Evolutionary conservation across 176 grass and related monocot species (phyloP).

Genomic region (Cocos nucifera): DNA sequence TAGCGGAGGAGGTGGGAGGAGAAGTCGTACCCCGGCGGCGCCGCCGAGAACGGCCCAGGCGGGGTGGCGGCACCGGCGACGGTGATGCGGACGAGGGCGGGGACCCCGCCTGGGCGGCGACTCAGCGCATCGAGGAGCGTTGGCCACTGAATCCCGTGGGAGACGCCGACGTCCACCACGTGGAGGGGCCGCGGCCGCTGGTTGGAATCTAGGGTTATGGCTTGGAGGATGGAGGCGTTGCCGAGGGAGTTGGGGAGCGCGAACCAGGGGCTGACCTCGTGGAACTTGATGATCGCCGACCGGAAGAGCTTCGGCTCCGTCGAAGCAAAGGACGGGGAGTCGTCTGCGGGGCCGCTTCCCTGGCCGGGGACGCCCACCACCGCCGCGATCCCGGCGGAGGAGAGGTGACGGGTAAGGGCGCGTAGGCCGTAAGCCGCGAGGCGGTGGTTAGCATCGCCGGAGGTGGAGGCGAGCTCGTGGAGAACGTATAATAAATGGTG

Average conservation of each 20-base stretch:
- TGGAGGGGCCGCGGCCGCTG: conserved; percentile 33
- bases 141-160: conserved; percentile 97
- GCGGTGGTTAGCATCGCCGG: conserved; percentile 86
- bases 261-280: conserved; percentile 98
- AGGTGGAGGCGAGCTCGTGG: conserved; percentile 57
- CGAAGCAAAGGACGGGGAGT: conserved; percentile 27
- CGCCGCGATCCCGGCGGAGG: conserved; percentile 8
- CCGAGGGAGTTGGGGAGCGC: conserved; percentile 73
- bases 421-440: conserved; percentile 60
- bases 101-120: conserved; percentile 30
- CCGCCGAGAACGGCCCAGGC: conserved; percentile 41
- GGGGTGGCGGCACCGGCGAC: conserved; percentile 5
- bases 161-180: conserved; percentile 80
- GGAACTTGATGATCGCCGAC: conserved; percentile 69
- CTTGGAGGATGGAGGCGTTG: conserved; percentile 65
- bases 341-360: conserved; percentile 5
- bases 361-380: conserved; percentile 10
- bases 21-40: conserved; percentile 66
- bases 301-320: conserved; percentile 64
- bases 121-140: conserved; percentile 92
- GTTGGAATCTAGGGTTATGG: conserved; percentile 3
- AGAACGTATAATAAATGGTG: conserved; percentile 78
- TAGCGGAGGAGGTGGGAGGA: conserved; percentile 72
- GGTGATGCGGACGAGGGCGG: conserved; percentile 52
- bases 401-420: conserved; percentile 27